These are phyloP conservation scores for Ambrosiella xylebori DNA, from an alignment of 2,329 filamentous ascomycete species.

Conservation along the genomic window DNA sequence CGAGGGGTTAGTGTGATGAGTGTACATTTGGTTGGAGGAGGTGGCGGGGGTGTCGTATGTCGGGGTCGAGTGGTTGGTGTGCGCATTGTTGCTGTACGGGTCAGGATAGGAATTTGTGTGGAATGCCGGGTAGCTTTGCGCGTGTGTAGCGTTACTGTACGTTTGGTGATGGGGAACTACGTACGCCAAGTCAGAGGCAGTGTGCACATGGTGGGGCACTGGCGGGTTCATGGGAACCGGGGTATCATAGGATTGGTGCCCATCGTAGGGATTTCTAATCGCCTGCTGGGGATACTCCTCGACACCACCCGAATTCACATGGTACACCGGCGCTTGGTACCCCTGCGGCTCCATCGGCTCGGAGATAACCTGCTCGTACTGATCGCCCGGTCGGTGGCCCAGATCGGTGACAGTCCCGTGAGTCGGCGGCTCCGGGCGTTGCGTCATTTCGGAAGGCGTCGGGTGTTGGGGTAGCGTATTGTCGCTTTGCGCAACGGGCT, in stretches of 20 bases:
- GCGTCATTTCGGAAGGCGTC: slow-evolving; percentile 23
- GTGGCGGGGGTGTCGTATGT: not conserved
- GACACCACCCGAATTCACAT: not conserved
- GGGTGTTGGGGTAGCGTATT: slow-evolving; percentile 25
- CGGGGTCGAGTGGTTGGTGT: not conserved
- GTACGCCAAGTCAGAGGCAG: not conserved
- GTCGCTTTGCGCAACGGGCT: slow-evolving; percentile 15
- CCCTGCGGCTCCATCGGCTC: not conserved
- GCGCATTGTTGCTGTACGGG: not conserved
- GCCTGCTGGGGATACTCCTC: not conserved
- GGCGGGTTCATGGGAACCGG: not conserved
- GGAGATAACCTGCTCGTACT: slow-evolving; percentile 3
- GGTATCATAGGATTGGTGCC: not conserved
- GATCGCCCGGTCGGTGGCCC: not conserved
- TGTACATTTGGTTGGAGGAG: not conserved
- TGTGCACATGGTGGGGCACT: not conserved
- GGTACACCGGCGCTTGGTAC: not conserved
- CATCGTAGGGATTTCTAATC: not conserved
- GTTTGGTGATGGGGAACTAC: not conserved
- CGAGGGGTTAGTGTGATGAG: not conserved
- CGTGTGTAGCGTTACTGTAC: too few relatives aligned
- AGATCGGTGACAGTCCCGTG: not conserved
- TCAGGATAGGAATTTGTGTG: too few relatives aligned
- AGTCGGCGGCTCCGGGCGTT: slow-evolving; percentile 5
- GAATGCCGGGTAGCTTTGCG: too few relatives aligned